Evolutionary conservation across 805 yeast genomes (phyloP).

Genomic region (Lipomyces mesembrius): DNA sequence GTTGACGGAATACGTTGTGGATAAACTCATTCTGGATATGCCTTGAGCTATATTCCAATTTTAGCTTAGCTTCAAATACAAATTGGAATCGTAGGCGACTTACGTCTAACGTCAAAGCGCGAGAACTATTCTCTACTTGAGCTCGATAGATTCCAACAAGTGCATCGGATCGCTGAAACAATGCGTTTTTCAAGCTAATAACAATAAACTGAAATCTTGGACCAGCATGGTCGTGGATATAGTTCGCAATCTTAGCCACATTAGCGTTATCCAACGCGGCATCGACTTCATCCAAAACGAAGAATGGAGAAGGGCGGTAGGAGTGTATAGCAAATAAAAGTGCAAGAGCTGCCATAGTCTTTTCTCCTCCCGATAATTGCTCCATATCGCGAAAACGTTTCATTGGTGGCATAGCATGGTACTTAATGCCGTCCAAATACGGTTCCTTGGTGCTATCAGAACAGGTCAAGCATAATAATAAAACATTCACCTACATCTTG

Average conservation of each 20-base stretch:
- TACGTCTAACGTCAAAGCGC: conserved; percentile 73
- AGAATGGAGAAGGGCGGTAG: conserved; percentile 91
- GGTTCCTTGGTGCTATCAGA: conserved; percentile 57
- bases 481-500: conserved; percentile 54
- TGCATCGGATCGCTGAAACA: conserved; percentile 87
- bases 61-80: background rate
- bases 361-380: conserved; percentile 92
- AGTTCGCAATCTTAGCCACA: conserved; percentile 83
- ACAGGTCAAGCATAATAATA: background rate
- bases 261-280: conserved; percentile 94
- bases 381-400: conserved; percentile 93
- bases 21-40: conserved; percentile 8
- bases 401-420: conserved; percentile 95
- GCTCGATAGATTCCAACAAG: conserved; percentile 92
- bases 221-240: conserved; percentile 74
- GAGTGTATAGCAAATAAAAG: conserved; percentile 88
- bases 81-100: conserved; percentile 6
- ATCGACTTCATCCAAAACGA: conserved; percentile 96
- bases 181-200: conserved; percentile 82
- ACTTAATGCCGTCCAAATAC: conserved; percentile 77
- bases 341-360: conserved; percentile 94
- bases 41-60: conserved; percentile 7
- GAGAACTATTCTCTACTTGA: conserved; percentile 71
- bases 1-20: background rate
- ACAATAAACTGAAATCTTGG: conserved; percentile 88